Evolutionary conservation across 176 grass and related monocot genomes (phyloP).

Genomic region (Carex parvula): DNA sequence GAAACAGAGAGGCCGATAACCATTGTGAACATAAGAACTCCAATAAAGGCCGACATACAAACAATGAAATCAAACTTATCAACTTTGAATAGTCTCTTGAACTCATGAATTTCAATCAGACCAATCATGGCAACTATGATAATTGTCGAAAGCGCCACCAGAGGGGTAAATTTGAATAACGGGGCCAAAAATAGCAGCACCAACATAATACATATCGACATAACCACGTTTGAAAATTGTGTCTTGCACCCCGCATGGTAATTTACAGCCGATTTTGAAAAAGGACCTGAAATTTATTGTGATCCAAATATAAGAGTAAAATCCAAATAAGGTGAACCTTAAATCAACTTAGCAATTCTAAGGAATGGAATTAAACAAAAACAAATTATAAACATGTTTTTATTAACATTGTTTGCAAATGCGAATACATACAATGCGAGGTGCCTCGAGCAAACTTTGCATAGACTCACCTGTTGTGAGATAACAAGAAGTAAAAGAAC

Average conservation of each 20-base stretch:
- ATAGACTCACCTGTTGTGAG: constrained; percentile 62
- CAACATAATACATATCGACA: constrained; percentile 92
- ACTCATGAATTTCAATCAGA: constrained; percentile 74
- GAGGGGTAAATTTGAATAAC: constrained; percentile 85
- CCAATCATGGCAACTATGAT: constrained; percentile 92
- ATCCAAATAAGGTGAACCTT: neutral
- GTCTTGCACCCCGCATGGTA: constrained; percentile 87
- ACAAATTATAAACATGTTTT: neutral
- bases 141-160: constrained; percentile 77
- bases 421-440: neutral
- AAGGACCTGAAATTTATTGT: constrained; percentile 53
- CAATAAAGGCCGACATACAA: constrained; percentile 81
- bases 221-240: constrained; percentile 79
- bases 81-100: constrained; percentile 64
- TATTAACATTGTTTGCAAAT: neutral
- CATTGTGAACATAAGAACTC: constrained; percentile 91
- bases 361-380: neutral
- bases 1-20: constrained; percentile 68
- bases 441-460: neutral
- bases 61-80: constrained; percentile 96
- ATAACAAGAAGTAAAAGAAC: constrained; percentile 96
- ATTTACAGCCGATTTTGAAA: constrained; percentile 98
- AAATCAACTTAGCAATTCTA: neutral
- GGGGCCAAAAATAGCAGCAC: constrained; percentile 90
- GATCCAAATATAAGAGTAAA: neutral